phyloP scores from a whole-genome alignment of 164 flowering plant species.

The Echeveria elegans region DNA sequence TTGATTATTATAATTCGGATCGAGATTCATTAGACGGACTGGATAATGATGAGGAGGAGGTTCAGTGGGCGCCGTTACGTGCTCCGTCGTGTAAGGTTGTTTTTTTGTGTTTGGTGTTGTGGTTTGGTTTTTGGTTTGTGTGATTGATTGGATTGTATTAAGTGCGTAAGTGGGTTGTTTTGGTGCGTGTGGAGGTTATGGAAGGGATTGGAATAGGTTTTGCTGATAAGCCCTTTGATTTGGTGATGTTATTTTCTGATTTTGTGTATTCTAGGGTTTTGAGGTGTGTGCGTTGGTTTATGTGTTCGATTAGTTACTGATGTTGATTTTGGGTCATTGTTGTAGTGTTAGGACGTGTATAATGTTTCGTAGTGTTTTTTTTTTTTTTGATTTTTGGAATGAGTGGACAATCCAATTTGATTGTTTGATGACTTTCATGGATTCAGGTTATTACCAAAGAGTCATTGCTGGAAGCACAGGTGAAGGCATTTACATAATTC shows the following conservation, averaged over 20 bases:
- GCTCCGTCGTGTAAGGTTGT: conserved; percentile 7
- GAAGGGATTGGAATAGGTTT: neutral
- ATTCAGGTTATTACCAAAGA: conserved; percentile 68
- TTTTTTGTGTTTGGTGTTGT: neutral
- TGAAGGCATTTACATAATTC: conserved; percentile 11
- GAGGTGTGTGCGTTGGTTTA: neutral
- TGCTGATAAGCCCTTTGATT: neutral
- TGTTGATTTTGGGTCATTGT: too few relatives aligned
- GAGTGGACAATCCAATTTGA: neutral
- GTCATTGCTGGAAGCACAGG: conserved; percentile 78
- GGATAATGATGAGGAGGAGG: conserved; percentile 42
- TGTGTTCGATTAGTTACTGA: neutral
- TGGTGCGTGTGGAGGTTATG: neutral
- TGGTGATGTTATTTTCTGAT: neutral
- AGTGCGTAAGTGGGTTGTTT: neutral
- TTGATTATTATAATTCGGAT: conserved; percentile 38
- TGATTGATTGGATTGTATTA: neutral
- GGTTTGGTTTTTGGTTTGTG: neutral
- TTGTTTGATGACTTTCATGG: neutral
- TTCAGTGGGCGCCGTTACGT: conserved; percentile 16
- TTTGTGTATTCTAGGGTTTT: conserved; percentile 3
- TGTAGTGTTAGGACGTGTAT: neutral
- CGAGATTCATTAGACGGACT: conserved; percentile 45
- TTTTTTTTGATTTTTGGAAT: neutral
- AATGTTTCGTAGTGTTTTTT: neutral